Evolutionary conservation across 768 basidiomycete genomes (phyloP).

Genomic region (Podaxis carcinomalis): DNA sequence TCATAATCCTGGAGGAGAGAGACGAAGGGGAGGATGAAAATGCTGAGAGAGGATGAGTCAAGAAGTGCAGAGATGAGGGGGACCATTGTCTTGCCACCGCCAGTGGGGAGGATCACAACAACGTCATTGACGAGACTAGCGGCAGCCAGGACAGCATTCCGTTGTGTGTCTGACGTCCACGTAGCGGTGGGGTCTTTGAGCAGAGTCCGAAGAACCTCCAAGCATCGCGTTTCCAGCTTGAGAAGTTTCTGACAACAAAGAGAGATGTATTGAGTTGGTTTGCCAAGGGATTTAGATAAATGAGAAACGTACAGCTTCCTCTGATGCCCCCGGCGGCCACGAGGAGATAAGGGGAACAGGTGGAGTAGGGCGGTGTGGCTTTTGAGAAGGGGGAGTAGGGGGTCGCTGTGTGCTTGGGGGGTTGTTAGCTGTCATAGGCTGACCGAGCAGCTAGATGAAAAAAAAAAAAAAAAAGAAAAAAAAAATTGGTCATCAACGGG

Average conservation of each 20-base stretch:
- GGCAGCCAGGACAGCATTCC: slow-evolving; percentile 11
- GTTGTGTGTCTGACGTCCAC: slow-evolving; percentile 17
- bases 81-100: slow-evolving; percentile 23
- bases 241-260: background rate
- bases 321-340: background rate
- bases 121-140: slow-evolving; percentile 17
- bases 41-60: slow-evolving; percentile 1
- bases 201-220: background rate
- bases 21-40: slow-evolving; percentile 19
- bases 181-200: slow-evolving; percentile 6
- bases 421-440: too few relatives aligned
- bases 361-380: background rate
- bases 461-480: too few relatives aligned
- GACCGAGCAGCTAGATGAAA: too few relatives aligned
- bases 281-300: background rate
- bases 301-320: background rate
- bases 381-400: background rate
- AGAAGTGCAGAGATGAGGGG: slow-evolving; percentile 20
- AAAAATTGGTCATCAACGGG: too few relatives aligned
- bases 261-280: background rate
- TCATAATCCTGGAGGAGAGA: slow-evolving; percentile 21
- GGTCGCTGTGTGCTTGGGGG: too few relatives aligned
- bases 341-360: background rate
- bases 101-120: slow-evolving; percentile 19
- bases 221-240: background rate